phyloP scores from a whole-genome alignment of 768 basidiomycete genomes.

The Collybia nuda region DNA sequence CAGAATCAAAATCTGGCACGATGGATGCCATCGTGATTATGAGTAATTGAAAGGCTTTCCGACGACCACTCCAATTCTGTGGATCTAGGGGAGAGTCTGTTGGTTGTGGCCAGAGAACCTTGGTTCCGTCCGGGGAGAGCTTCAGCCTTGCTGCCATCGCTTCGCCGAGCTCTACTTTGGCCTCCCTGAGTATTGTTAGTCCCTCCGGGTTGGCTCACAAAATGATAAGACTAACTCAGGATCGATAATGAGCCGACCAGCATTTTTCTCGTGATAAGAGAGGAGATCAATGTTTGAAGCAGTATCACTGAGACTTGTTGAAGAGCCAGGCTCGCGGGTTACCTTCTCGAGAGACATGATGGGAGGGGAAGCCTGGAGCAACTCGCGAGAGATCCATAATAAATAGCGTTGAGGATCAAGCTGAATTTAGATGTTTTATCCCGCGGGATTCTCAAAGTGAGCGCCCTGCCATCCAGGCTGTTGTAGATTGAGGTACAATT shows the following conservation, averaged over 20 bases:
- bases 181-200: constrained; percentile 42
- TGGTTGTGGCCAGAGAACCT: constrained; percentile 71
- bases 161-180: constrained; percentile 60
- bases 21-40: constrained; percentile 65
- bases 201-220: not conserved
- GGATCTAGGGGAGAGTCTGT: constrained; percentile 62
- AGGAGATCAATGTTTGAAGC: constrained; percentile 28
- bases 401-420: too few species aligned
- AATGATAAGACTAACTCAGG: constrained; percentile 42
- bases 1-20: constrained; percentile 68
- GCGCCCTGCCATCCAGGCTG: too few species aligned
- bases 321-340: constrained; percentile 16
- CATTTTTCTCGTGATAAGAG: constrained; percentile 52
- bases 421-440: too few species aligned
- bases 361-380: not conserved
- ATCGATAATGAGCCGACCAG: constrained; percentile 62
- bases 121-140: constrained; percentile 53
- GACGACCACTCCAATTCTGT: constrained; percentile 59
- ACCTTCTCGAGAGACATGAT: constrained; percentile 26
- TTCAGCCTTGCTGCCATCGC: constrained; percentile 54
- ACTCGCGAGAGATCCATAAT: too few species aligned
- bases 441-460: too few species aligned
- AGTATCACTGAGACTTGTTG: constrained; percentile 12
- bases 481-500: too few species aligned
- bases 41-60: constrained; percentile 55